Evolutionary conservation across 345 rosid genomes (phyloP).

Genomic region (Gossypium australe): DNA sequence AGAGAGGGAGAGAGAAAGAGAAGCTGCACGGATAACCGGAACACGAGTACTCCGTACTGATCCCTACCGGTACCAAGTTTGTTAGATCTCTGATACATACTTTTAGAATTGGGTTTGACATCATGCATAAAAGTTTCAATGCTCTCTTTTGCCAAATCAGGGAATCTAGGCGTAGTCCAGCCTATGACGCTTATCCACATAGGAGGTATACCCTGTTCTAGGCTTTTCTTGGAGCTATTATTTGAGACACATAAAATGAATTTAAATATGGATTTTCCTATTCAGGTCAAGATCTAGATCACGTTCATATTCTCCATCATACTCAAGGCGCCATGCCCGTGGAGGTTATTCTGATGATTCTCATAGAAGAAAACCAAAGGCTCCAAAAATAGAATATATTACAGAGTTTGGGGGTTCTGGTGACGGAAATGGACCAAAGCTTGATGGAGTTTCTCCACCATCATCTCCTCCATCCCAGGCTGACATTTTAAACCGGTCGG

Average conservation of each 20-base stretch:
- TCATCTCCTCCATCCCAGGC: slow-evolving; percentile 73
- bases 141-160: slow-evolving; percentile 28
- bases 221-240: not conserved
- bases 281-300: slow-evolving; percentile 71
- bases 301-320: slow-evolving; percentile 74
- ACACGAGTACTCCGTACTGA: slow-evolving; percentile 67
- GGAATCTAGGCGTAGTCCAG: slow-evolving; percentile 88
- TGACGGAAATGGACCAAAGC: slow-evolving; percentile 55
- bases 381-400: slow-evolving; percentile 77
- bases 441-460: slow-evolving; percentile 83
- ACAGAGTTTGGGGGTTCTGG: slow-evolving; percentile 93
- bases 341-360: slow-evolving; percentile 59
- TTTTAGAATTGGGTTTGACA: not conserved
- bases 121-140: slow-evolving; percentile 15
- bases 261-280: not conserved
- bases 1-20: slow-evolving; percentile 93
- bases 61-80: slow-evolving; percentile 66
- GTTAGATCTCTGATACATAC: not conserved
- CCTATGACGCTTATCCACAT: slow-evolving; percentile 92
- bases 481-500: slow-evolving; percentile 86
- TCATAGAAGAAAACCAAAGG: slow-evolving; percentile 55
- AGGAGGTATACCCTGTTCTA: slow-evolving; percentile 48
- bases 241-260: not conserved
- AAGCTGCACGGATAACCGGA: slow-evolving; percentile 60
- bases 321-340: slow-evolving; percentile 54